phyloP scores from a whole-genome alignment of 2,329 filamentous ascomycete genomes.

The Bipolaris victoriae region DNA sequence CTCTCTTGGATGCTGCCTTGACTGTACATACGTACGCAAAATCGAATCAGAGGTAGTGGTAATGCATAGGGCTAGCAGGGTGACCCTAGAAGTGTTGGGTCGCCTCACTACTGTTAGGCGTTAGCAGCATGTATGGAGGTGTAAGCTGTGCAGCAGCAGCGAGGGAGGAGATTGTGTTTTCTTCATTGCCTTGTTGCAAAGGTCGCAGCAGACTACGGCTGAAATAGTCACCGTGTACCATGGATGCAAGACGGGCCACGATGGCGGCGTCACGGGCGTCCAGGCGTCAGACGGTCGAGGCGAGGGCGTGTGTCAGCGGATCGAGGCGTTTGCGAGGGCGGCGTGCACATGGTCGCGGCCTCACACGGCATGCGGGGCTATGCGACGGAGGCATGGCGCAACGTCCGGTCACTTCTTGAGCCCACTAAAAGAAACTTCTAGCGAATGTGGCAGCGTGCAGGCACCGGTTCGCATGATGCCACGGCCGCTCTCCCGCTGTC shows the following conservation, averaged over 20 bases:
- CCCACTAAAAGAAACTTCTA: conserved; percentile 13
- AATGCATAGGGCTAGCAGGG: conserved; percentile 1
- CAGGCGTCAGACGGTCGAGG: conserved; percentile 7
- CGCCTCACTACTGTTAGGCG: conserved; percentile 6
- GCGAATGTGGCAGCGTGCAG: conserved; percentile 14
- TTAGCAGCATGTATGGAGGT: background rate
- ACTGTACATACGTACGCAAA: background rate
- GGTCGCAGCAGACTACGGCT: background rate
- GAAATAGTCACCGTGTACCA: background rate
- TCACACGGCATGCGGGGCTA: conserved; percentile 25
- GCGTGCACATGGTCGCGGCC: conserved; percentile 14
- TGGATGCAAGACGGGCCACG: background rate
- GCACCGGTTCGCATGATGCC: conserved; percentile 24
- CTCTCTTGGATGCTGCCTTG: background rate
- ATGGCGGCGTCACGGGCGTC: conserved; percentile 14
- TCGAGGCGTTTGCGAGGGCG: conserved; percentile 23
- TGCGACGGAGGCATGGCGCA: conserved; percentile 17
- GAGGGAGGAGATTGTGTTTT: background rate
- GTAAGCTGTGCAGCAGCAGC: background rate
- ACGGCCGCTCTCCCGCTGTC: conserved; percentile 12
- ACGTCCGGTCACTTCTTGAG: conserved; percentile 19
- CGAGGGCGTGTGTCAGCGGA: conserved; percentile 9
- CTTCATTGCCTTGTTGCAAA: background rate
- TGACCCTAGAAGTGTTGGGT: conserved; percentile 5
- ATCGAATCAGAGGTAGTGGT: background rate